Evolutionary conservation across 2,329 filamentous ascomycete species (phyloP).

Genomic region (Phaeomoniella chlamydospora): DNA sequence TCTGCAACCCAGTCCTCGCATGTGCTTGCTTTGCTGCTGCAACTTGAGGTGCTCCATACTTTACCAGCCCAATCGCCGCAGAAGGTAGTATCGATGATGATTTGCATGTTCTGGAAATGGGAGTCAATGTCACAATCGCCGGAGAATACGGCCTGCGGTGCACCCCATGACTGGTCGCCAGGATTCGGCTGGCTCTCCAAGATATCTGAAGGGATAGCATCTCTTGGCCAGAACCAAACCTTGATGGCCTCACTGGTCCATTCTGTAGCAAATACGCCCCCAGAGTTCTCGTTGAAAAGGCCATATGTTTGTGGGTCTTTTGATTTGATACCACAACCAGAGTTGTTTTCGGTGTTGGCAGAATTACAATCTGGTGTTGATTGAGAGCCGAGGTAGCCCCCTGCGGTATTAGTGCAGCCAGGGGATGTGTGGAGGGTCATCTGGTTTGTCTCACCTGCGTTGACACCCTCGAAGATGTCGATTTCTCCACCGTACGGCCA

Average conservation of each 20-base stretch:
- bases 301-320: conserved; percentile 31
- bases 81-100: conserved; percentile 38
- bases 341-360: conserved; percentile 24
- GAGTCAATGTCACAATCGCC: conserved; percentile 22
- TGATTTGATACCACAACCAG: conserved; percentile 16
- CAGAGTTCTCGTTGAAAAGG: conserved; percentile 33
- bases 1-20: conserved; percentile 57
- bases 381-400: conserved; percentile 27
- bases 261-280: conserved; percentile 35
- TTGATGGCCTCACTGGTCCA: conserved; percentile 30
- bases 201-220: conserved; percentile 30
- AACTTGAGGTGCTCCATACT: conserved; percentile 35
- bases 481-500: conserved; percentile 32
- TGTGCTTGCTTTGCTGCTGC: conserved; percentile 41
- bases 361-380: conserved; percentile 40
- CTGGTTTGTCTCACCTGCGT: conserved; percentile 24
- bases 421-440: conserved; percentile 35
- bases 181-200: conserved; percentile 23
- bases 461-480: conserved; percentile 38
- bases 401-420: conserved; percentile 24
- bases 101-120: conserved; percentile 24
- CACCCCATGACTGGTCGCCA: conserved; percentile 39
- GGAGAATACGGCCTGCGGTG: conserved; percentile 26
- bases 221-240: conserved; percentile 38
- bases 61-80: conserved; percentile 41